These are phyloP conservation scores for Diaporthe vaccinii DNA, from an alignment of 2,329 filamentous ascomycete genomes.

Conservation along the genomic window DNA sequence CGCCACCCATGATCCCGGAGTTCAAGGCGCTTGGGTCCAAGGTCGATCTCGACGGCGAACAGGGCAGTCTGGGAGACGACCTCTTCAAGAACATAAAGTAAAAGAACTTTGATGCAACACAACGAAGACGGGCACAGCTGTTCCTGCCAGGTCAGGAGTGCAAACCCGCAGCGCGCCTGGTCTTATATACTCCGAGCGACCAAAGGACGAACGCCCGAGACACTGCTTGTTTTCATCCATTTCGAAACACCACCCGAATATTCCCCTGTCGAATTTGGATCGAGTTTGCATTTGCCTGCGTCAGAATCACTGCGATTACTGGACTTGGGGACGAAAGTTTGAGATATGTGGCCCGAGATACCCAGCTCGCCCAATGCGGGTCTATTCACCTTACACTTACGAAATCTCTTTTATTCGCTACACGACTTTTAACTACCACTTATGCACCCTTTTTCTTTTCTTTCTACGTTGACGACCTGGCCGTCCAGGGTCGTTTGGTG, in stretches of 20 bases:
- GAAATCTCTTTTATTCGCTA: conserved; percentile 31
- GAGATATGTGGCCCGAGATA: conserved; percentile 49
- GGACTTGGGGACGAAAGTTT: conserved; percentile 37
- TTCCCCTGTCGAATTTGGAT: conserved; percentile 32
- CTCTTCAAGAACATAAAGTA: conserved; percentile 73
- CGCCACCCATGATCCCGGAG: conserved; percentile 73
- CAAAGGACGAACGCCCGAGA: conserved; percentile 14
- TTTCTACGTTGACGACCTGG: conserved; percentile 25
- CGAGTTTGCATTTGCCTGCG: conserved; percentile 34
- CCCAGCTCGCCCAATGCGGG: conserved; percentile 47
- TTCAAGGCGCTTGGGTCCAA: conserved; percentile 65
- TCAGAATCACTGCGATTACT: conserved; percentile 29
- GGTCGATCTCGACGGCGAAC: conserved; percentile 57
- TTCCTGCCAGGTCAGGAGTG: neutral
- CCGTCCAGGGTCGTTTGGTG: conserved; percentile 34
- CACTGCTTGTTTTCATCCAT: conserved; percentile 28
- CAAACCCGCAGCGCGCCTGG: neutral
- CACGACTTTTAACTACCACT: conserved; percentile 35
- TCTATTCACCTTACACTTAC: conserved; percentile 42
- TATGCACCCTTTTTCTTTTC: conserved; percentile 2
- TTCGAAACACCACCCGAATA: conserved; percentile 18
- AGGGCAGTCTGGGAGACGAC: conserved; percentile 62
- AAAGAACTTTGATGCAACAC: neutral
- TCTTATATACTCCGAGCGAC: neutral
- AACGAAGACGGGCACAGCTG: neutral